phyloP scores from a whole-genome alignment of 495 filamentous ascomycete genomes.

The Annulohypoxylon maeteangense region DNA sequence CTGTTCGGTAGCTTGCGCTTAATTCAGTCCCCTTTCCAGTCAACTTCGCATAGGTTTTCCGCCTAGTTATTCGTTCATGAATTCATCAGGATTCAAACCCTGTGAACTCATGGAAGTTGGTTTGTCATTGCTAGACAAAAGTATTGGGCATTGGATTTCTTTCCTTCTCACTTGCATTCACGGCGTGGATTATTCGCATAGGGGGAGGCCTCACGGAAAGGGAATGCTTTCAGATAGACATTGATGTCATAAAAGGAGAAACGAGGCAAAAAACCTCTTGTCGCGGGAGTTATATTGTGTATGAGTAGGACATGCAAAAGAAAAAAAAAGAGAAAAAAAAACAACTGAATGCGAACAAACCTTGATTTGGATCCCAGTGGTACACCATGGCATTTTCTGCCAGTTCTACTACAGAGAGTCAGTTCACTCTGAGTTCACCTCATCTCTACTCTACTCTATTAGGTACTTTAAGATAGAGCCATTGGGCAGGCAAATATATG shows the following conservation, averaged over 20 bases:
- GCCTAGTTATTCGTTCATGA: slow-evolving; percentile 3
- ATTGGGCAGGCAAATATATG: neutral
- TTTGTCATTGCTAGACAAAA: slow-evolving; percentile 45
- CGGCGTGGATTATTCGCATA: slow-evolving; percentile 46
- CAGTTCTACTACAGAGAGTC: neutral
- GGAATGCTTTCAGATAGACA: slow-evolving; percentile 46
- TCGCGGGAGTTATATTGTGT: slow-evolving; percentile 38
- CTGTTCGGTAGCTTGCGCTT: slow-evolving; percentile 1
- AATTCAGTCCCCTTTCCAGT: neutral
- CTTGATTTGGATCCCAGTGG: slow-evolving; percentile 5
- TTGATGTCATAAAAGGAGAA: slow-evolving; percentile 46
- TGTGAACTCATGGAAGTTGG: slow-evolving; percentile 3
- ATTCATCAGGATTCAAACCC: slow-evolving; percentile 7
- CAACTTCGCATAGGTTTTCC: slow-evolving; percentile 12
- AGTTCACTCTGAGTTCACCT: neutral
- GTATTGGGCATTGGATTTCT: slow-evolving; percentile 30
- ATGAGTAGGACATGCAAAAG: slow-evolving; percentile 37
- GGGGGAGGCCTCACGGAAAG: slow-evolving; percentile 38
- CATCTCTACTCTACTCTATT: neutral
- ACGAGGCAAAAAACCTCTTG: slow-evolving; percentile 30
- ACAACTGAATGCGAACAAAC: slow-evolving; percentile 23
- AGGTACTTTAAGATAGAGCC: neutral
- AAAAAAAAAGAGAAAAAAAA: slow-evolving; percentile 24
- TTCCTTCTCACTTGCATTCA: slow-evolving; percentile 47
- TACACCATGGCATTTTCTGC: neutral